Conservation (phyloP, 495 filamentous ascomycete species). For the Aspergillus haitiensis region DNA sequence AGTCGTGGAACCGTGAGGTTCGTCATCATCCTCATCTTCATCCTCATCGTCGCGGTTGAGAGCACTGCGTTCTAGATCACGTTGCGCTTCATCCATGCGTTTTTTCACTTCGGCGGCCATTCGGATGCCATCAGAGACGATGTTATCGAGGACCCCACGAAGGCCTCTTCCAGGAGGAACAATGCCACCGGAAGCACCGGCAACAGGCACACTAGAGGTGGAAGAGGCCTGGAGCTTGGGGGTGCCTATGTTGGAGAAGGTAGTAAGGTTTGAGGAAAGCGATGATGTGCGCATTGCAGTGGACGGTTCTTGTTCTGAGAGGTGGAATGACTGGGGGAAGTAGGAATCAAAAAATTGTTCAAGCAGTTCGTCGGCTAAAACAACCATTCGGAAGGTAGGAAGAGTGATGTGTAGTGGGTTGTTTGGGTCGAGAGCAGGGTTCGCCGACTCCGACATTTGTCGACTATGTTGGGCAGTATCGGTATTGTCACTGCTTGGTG, state of each 20-base stretch:
- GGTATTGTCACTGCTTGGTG: conserved; percentile 11
- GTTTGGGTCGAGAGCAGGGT: conserved; percentile 85
- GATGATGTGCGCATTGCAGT: conserved; percentile 55
- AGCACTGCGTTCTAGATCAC: conserved; percentile 77
- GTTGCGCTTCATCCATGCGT: conserved; percentile 89
- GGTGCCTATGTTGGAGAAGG: conserved; percentile 68
- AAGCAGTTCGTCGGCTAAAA: conserved; percentile 91
- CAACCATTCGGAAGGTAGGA: conserved; percentile 97
- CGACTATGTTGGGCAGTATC: conserved; percentile 21
- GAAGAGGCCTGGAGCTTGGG: conserved; percentile 41
- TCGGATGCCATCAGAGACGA: conserved; percentile 93
- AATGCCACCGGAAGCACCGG: conserved; percentile 51
- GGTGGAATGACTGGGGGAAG: conserved; percentile 70
- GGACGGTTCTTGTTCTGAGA: conserved; percentile 51
- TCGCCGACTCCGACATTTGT: conserved; percentile 56
- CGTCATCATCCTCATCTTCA: conserved; percentile 67
- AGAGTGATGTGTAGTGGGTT: conserved; percentile 95
- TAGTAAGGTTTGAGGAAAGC: conserved; percentile 72
- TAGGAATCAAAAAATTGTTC: conserved; percentile 93
- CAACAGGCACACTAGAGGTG: conserved; percentile 40
- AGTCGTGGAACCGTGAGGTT: conserved; percentile 21
- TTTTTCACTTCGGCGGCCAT: conserved; percentile 88
- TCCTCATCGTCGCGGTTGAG: conserved; percentile 72
- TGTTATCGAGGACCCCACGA: conserved; percentile 91
- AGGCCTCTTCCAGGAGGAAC: conserved; percentile 71